phyloP scores from a whole-genome alignment of 2,329 filamentous ascomycete species.

The Domatiomyces globalis region DNA sequence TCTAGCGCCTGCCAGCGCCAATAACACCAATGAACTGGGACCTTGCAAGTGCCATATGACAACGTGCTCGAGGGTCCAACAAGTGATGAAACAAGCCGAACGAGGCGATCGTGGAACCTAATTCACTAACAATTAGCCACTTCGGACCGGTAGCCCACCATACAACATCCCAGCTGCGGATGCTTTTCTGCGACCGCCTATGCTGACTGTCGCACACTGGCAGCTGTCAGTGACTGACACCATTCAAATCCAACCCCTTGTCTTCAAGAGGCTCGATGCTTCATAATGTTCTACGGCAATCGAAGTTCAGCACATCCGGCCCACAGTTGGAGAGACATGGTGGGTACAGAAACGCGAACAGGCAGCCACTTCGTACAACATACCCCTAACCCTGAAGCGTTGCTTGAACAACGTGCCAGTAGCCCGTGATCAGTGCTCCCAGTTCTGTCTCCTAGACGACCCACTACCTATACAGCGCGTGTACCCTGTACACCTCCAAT shows the following conservation, averaged over 20 bases:
- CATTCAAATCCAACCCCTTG: too few relatives aligned
- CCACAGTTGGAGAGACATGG: too few relatives aligned
- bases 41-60: not conserved
- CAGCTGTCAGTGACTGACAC: not conserved
- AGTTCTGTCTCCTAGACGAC: too few relatives aligned
- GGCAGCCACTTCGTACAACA: too few relatives aligned
- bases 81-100: not conserved
- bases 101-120: not conserved
- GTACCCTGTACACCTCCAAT: conserved; percentile 15
- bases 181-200: not conserved
- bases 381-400: too few relatives aligned
- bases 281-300: not conserved
- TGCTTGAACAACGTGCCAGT: too few relatives aligned
- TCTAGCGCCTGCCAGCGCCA: not conserved
- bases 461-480: too few relatives aligned
- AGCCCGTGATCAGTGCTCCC: too few relatives aligned
- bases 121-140: not conserved
- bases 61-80: not conserved
- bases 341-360: too few relatives aligned
- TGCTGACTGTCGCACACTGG: not conserved
- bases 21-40: not conserved
- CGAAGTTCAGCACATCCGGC: not conserved
- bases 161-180: not conserved
- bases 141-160: not conserved
- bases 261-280: not conserved